Percentiles rank a stretch among this genome's conserved stretches.
Conservation (phyloP, 108 stramenopile species). For the Skeletonema marinoi region DNA sequence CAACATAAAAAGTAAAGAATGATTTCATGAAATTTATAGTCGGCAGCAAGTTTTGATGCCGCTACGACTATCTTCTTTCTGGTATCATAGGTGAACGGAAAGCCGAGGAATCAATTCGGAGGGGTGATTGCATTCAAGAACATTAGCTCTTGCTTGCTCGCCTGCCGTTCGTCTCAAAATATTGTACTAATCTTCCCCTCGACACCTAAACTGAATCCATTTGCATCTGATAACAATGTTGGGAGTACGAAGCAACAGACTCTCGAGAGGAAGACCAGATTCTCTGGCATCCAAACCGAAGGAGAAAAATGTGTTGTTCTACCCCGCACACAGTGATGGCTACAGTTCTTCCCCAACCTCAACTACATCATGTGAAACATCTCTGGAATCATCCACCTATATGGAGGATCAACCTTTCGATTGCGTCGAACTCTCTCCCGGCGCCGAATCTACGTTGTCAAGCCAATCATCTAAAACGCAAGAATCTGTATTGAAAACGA, state of each 20-base stretch:
- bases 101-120: no score
- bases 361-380: not conserved
- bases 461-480: not conserved
- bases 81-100: no score
- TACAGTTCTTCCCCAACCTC: not conserved
- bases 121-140: no score
- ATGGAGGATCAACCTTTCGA: not conserved
- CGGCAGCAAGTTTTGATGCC: no score
- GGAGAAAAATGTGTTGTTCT: not conserved
- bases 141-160: no score
- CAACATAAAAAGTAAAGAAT: no score
- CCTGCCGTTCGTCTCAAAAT: not conserved
- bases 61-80: no score
- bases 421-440: not conserved
- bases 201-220: not conserved
- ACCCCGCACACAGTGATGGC: not conserved
- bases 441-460: not conserved
- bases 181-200: not conserved
- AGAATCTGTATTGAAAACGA: not conserved
- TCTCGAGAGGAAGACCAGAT: not conserved
- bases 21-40: no score
- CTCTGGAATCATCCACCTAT: not conserved
- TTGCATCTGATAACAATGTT: not conserved
- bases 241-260: not conserved
- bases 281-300: not conserved